Evolutionary conservation across 306 rosid species (phyloP).

Genomic region (Arachis stenosperma): DNA sequence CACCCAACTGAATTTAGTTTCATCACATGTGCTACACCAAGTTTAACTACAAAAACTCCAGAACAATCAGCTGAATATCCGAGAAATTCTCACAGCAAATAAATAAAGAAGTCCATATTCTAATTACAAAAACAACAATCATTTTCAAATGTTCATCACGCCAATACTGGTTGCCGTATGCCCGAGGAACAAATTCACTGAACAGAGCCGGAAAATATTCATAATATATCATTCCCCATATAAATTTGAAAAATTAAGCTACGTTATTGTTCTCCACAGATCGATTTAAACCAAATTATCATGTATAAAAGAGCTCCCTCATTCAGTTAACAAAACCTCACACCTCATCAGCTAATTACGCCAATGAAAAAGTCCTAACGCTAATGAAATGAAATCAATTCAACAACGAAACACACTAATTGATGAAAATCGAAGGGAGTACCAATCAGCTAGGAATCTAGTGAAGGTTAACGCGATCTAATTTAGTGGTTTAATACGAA

Average conservation of each 20-base stretch:
- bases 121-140: background rate
- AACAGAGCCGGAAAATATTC: slow-evolving; percentile 4
- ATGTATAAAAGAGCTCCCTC: too few relatives aligned
- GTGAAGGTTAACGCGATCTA: slow-evolving; percentile 2
- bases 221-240: background rate
- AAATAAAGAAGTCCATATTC: background rate
- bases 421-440: slow-evolving; percentile 9
- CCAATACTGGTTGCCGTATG: background rate
- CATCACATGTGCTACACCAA: background rate
- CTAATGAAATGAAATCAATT: slow-evolving; percentile 19
- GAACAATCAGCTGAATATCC: slow-evolving; percentile 9
- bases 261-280: background rate
- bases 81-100: background rate
- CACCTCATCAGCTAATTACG: slow-evolving; percentile 14
- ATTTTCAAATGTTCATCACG: background rate
- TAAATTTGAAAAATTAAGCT: background rate
- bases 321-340: too few relatives aligned
- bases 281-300: background rate
- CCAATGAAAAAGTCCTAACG: slow-evolving; percentile 8
- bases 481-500: background rate
- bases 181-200: background rate
- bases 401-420: slow-evolving; percentile 22
- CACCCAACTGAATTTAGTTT: background rate
- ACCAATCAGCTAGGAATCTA: slow-evolving; percentile 15
- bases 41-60: slow-evolving; percentile 11